Percentiles rank a stretch among this genome's conserved stretches.
Evolutionary conservation across 2,329 filamentous ascomycete genomes (phyloP).

Genomic region (Colletotrichum sublineola): DNA sequence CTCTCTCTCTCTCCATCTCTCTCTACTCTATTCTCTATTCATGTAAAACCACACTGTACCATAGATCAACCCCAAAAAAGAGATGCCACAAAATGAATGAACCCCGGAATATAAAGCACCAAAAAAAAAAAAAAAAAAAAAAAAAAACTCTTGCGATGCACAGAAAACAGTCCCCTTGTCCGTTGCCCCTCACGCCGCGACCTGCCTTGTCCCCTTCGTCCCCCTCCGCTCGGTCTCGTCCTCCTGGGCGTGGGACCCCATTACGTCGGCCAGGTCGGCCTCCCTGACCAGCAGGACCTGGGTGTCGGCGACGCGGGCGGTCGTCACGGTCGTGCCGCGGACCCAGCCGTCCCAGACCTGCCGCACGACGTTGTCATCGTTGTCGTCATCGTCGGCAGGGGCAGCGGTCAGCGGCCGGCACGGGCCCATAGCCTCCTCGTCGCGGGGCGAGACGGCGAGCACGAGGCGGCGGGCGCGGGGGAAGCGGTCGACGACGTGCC

Average conservation of each 20-base stretch:
- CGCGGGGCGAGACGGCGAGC: slow-evolving; percentile 56
- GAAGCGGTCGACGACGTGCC: slow-evolving; percentile 63
- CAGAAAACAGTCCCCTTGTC: not conserved
- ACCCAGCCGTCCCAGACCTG: slow-evolving; percentile 64
- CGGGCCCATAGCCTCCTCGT: slow-evolving; percentile 50
- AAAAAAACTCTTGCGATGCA: slow-evolving; percentile 6
- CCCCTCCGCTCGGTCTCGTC: not conserved
- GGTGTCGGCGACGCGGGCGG: slow-evolving; percentile 56
- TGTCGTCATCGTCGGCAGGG: no score
- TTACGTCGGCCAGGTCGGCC: slow-evolving; percentile 55
- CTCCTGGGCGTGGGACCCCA: slow-evolving; percentile 40
- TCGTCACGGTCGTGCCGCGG: slow-evolving; percentile 55
- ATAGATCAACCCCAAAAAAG: not conserved
- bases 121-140: not conserved
- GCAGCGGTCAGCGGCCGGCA: slow-evolving; percentile 48
- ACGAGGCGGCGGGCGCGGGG: slow-evolving; percentile 52
- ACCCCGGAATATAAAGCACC: no score
- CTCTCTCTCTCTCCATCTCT: not conserved
- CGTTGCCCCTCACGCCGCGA: not conserved
- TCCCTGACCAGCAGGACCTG: slow-evolving; percentile 61
- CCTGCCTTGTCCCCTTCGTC: not conserved
- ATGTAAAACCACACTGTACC: slow-evolving; percentile 35
- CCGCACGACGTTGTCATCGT: slow-evolving; percentile 57
- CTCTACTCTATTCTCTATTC: slow-evolving; percentile 16
- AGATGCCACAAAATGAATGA: not conserved